Base-by-base conservation (phyloP, 2,329 filamentous ascomycete genomes). In the Stagonosporopsis rhizophila region DNA sequence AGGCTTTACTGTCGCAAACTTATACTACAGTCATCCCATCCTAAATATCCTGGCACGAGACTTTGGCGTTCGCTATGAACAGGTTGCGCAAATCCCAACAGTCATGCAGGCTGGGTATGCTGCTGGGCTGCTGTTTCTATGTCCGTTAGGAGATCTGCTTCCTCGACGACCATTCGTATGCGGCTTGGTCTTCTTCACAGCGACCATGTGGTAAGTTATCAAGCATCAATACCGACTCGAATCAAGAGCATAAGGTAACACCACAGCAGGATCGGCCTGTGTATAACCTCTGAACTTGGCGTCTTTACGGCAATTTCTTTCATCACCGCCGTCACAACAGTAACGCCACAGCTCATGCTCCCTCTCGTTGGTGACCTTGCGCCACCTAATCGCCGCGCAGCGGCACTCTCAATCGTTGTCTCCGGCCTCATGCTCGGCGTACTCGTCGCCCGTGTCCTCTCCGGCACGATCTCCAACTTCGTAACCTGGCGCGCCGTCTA, bases 21-120 rank as follows among this genome's bases (percentile, higher is more conserved):
- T 94, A 3, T 94, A 94, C 77, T 92, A 94, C 75, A 90, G 85
- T 56, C 90, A 93, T 66, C 89, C 91, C 0, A 90, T 94, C 42
- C 78, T 94, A 22, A 91, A 92, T 68, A 85, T 89, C 46, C 81
- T 95, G 37, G 90, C 91, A 0, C 73, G 80, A 9, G 87, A 89
- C 15, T 94, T 95, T 68, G 68, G 82, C 49, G 87, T 94, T 44
- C 82, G 81, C 8, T 89, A 91, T 67, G 89, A 91, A 66, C 80
- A 83, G 50, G 86, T 90, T 0, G 80, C 84, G 4, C 75, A 85
- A 37, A 86, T 94, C 22, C 89, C 91, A 1, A 94, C 91, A 0
- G 78, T 92, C 39, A 87, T 90, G 74, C 91, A 95, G 72, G 88
- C 89, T 1, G 91, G 91, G 1, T 95, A 95, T 74, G 90, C 90